Percentiles rank a stretch among this genome's conserved stretches.
Evolutionary conservation across 257 asterid species (phyloP).

Genomic region (Ehretia macrophylla): DNA sequence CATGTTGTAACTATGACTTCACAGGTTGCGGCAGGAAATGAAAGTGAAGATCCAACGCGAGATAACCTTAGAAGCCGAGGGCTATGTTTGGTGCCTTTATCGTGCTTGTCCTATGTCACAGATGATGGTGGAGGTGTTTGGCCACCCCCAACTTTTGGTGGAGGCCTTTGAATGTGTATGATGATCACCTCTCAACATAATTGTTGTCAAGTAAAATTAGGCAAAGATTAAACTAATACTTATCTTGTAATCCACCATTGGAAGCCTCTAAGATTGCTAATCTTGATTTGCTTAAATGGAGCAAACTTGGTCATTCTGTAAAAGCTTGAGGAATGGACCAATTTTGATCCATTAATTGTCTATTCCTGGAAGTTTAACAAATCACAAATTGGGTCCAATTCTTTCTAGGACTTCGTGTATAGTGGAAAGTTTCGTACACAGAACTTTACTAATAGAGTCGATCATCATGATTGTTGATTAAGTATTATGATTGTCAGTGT

Average conservation of each 20-base stretch:
- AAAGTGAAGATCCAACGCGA: conserved; percentile 41
- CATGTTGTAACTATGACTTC: background rate
- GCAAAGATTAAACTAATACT: background rate
- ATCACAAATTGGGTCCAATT: too few relatives aligned
- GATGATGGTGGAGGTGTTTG: conserved; percentile 62
- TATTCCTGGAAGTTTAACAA: too few relatives aligned
- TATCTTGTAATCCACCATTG: background rate
- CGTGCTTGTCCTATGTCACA: conserved; percentile 68
- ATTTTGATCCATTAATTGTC: conserved; percentile 68
- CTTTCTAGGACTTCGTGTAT: too few relatives aligned
- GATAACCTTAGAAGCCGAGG: conserved; percentile 78
- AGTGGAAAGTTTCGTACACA: too few relatives aligned
- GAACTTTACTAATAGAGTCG: too few relatives aligned
- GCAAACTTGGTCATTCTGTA: conserved; percentile 81
- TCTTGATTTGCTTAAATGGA: conserved; percentile 40
- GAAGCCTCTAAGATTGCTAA: background rate
- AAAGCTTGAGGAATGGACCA: conserved; percentile 60
- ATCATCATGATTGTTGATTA: too few relatives aligned
- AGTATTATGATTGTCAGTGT: too few relatives aligned
- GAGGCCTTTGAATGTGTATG: conserved; percentile 28
- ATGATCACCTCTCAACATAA: background rate
- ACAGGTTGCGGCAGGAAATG: conserved; percentile 27
- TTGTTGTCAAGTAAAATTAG: background rate
- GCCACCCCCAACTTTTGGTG: conserved; percentile 50
- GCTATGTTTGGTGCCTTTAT: conserved; percentile 72